These are phyloP conservation scores for Cerioporus squamosus DNA, from an alignment of 1,284 basidiomycete genomes.

Conservation along the genomic window DNA sequence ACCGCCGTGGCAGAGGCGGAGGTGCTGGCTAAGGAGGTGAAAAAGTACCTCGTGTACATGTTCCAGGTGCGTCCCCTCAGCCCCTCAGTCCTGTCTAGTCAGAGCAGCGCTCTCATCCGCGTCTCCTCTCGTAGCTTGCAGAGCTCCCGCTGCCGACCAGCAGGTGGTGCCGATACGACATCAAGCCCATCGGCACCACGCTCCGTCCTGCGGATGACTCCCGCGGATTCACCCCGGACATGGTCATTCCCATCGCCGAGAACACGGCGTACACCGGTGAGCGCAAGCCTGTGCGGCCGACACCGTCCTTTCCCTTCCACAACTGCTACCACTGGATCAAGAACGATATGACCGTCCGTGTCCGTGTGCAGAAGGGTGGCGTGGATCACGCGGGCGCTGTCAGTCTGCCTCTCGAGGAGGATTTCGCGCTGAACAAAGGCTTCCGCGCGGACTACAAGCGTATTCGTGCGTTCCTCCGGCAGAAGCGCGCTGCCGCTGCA, in stretches of 20 bases:
- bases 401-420: neutral
- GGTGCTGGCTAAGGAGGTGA: neutral
- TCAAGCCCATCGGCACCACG: neutral
- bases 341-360: neutral
- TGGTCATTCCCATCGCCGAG: conserved; percentile 3
- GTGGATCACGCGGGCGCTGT: neutral
- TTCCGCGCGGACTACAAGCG: neutral
- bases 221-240: conserved; percentile 1
- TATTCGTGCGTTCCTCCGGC: neutral
- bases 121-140: neutral
- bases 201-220: neutral
- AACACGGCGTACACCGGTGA: neutral
- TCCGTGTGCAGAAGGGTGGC: neutral
- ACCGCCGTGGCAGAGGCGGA: neutral
- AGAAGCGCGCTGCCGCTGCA: no score
- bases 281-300: neutral
- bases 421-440: neutral
- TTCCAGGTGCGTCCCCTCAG: neutral
- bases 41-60: conserved; percentile 1
- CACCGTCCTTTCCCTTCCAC: neutral
- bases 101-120: neutral
- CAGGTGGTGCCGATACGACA: neutral
- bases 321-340: conserved; percentile 12
- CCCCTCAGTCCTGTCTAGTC: no score
- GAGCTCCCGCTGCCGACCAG: neutral